Percentiles rank a stretch among this genome's conserved stretches.
These are phyloP conservation scores for Colletotrichum chrysophilum DNA, from an alignment of 2,329 filamentous ascomycete species.

Conservation along the genomic window DNA sequence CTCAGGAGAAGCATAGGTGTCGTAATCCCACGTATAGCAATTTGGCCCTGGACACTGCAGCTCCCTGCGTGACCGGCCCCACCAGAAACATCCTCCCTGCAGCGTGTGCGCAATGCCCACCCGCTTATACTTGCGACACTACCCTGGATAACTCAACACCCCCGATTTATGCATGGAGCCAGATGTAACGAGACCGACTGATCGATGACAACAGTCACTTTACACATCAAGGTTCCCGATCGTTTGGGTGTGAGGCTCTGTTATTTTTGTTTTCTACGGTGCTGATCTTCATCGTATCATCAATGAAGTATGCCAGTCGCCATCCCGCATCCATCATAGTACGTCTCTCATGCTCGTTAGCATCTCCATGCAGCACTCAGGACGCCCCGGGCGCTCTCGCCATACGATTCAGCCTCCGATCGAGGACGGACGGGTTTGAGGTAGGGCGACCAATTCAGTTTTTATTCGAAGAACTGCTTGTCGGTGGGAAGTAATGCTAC, in stretches of 20 bases:
- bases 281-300: slow-evolving; percentile 18
- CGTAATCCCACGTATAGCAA: slow-evolving; percentile 27
- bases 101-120: background rate
- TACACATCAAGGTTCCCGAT: background rate
- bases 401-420: slow-evolving; percentile 2
- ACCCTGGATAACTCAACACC: background rate
- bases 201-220: background rate
- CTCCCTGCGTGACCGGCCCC: background rate
- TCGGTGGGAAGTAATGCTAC: slow-evolving; percentile 36
- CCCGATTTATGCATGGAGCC: background rate
- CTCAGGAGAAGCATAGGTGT: slow-evolving; percentile 29
- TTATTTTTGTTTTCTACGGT: slow-evolving; percentile 24
- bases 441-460: slow-evolving; percentile 21
- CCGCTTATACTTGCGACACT: background rate
- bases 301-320: slow-evolving; percentile 6
- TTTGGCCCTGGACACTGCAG: background rate
- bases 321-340: slow-evolving; percentile 21
- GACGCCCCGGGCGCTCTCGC: slow-evolving; percentile 18
- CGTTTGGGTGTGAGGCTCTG: slow-evolving; percentile 14
- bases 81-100: background rate
- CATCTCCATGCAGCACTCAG: slow-evolving; percentile 21
- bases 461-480: slow-evolving; percentile 23
- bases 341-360: slow-evolving; percentile 12
- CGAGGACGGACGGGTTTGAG: background rate
- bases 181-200: background rate